Evolutionary conservation across 768 basidiomycete species (phyloP).

Genomic region (Russula brevipes): DNA sequence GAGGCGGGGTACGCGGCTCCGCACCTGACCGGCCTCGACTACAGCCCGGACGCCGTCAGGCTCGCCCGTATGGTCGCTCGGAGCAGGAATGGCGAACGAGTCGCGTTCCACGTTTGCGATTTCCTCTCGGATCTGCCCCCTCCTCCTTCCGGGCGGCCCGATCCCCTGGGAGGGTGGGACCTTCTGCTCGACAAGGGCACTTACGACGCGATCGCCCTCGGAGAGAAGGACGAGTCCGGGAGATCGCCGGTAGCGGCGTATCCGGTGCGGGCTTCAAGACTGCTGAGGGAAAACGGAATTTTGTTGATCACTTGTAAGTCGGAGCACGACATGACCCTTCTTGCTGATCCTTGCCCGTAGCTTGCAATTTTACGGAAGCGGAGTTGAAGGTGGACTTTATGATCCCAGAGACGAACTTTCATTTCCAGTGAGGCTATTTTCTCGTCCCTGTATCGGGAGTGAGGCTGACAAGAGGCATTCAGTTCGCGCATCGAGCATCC

Average conservation of each 20-base stretch:
- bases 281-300: slow-evolving; percentile 61
- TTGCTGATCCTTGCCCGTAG: slow-evolving; percentile 13
- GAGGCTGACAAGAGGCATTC: slow-evolving; percentile 5
- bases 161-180: slow-evolving; percentile 50
- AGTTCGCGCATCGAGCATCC: slow-evolving; percentile 73
- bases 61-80: slow-evolving; percentile 56
- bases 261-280: slow-evolving; percentile 47
- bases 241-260: slow-evolving; percentile 52
- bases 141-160: slow-evolving; percentile 21
- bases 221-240: slow-evolving; percentile 51
- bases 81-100: slow-evolving; percentile 35
- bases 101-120: slow-evolving; percentile 58
- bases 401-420: slow-evolving; percentile 43
- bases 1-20: slow-evolving; percentile 58
- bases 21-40: slow-evolving; percentile 64
- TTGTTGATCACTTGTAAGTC: slow-evolving; percentile 78
- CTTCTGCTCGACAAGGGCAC: slow-evolving; percentile 84
- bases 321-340: background rate
- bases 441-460: background rate
- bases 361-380: slow-evolving; percentile 82
- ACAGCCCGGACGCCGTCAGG: slow-evolving; percentile 64
- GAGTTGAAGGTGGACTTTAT: slow-evolving; percentile 58
- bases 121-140: slow-evolving; percentile 56
- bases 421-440: slow-evolving; percentile 54
- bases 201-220: slow-evolving; percentile 78